Conservation (phyloP, 2,329 filamentous ascomycete genomes). For the Tolypocladium sp. region DNA sequence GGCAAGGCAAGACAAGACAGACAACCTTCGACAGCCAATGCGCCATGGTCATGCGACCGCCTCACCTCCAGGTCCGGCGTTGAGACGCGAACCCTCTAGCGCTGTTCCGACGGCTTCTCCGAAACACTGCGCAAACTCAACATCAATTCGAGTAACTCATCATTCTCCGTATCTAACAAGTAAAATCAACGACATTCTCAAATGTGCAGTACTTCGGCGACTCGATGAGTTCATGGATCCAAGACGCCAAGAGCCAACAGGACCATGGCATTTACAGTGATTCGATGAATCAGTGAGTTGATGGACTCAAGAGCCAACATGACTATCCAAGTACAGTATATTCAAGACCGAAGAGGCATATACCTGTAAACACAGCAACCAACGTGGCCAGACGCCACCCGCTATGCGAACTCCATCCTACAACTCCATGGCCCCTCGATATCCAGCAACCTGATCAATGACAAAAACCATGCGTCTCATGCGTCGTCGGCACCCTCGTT, state of each 20-base stretch:
- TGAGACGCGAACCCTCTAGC: neutral
- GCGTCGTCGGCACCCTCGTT: constrained; percentile 17
- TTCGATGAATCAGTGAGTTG: neutral
- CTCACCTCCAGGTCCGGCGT: no score
- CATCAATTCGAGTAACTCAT: no score
- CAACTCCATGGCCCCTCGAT: neutral
- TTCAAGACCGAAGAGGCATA: neutral
- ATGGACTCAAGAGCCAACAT: no score
- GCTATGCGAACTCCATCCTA: neutral
- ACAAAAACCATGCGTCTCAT: neutral
- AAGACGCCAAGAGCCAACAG: no score
- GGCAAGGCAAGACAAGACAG: no score
- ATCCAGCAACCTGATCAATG: neutral
- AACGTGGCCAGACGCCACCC: neutral
- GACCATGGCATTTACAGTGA: no score
- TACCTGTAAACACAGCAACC: neutral
- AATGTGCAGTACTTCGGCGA: neutral
- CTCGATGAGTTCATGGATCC: neutral
- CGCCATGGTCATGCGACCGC: neutral
- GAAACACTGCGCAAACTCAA: no score
- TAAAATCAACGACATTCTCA: no score
- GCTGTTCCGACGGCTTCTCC: no score
- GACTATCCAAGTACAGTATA: neutral
- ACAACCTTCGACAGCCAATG: neutral
- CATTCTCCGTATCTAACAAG: no score